Conservation (phyloP, 2,329 filamentous ascomycete genomes). For the Diaporthe sp. region DNA sequence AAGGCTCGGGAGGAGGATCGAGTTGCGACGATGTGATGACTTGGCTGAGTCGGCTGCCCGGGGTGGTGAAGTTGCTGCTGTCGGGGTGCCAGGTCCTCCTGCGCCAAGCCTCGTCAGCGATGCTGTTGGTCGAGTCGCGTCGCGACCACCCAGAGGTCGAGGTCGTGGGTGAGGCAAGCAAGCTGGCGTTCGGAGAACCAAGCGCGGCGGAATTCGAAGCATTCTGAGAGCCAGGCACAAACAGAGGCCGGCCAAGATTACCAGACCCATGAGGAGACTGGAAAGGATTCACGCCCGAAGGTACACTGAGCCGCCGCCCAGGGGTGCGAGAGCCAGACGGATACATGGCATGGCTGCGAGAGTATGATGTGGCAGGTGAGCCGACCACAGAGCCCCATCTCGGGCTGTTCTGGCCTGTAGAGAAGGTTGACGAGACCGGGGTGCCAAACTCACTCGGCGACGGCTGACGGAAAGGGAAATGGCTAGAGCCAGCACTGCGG, state of each 20-base stretch:
- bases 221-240: constrained; percentile 67
- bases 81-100: constrained; percentile 93
- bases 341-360: constrained; percentile 81
- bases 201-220: constrained; percentile 69
- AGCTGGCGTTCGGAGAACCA: constrained; percentile 69
- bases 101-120: constrained; percentile 82
- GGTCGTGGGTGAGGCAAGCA: constrained; percentile 75
- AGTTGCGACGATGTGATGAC: constrained; percentile 78
- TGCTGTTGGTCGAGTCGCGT: constrained; percentile 74
- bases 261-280: constrained; percentile 70
- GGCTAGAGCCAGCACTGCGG: constrained; percentile 73
- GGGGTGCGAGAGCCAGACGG: constrained; percentile 73
- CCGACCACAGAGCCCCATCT: constrained; percentile 77
- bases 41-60: constrained; percentile 81
- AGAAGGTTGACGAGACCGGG: constrained; percentile 86
- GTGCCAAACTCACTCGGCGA: constrained; percentile 85
- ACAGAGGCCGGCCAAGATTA: constrained; percentile 67
- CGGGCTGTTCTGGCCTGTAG: constrained; percentile 82
- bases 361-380: constrained; percentile 80
- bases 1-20: constrained; percentile 67
- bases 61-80: constrained; percentile 73
- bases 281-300: constrained; percentile 82
- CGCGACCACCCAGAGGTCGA: constrained; percentile 71
- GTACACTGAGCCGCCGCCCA: constrained; percentile 84
- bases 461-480: constrained; percentile 75